phyloP scores from a whole-genome alignment of 352 stramenopile genomes.

The Phytophthora pisi region DNA sequence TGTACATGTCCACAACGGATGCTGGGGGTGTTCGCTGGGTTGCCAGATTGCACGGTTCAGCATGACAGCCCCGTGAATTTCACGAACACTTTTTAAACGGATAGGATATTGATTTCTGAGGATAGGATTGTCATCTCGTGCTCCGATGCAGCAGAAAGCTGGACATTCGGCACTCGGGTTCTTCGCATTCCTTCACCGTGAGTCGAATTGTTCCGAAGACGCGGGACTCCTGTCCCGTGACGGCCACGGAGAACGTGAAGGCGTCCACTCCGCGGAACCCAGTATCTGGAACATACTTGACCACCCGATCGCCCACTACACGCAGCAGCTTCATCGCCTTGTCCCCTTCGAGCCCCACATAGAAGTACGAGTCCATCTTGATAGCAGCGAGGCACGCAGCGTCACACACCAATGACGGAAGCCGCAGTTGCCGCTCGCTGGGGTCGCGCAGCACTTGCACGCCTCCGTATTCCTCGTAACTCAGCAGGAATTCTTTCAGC shows the following conservation, averaged over 20 bases:
- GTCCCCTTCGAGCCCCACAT: conserved; percentile 51
- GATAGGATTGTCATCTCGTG: conserved; percentile 10
- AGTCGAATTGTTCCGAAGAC: conserved; percentile 66
- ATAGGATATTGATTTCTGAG: too few species aligned
- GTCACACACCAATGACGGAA: conserved; percentile 60
- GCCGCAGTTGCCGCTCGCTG: conserved; percentile 57
- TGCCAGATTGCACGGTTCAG: too few species aligned
- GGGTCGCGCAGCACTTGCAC: conserved; percentile 57
- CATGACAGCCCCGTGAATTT: not conserved
- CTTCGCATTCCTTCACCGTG: conserved; percentile 60
- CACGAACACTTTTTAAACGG: not conserved
- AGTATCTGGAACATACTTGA: conserved; percentile 63
- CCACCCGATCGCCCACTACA: conserved; percentile 45
- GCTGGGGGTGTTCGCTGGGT: too few species aligned
- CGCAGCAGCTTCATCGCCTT: conserved; percentile 51
- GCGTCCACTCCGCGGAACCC: conserved; percentile 59
- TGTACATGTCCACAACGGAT: too few species aligned
- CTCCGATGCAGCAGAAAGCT: conserved; percentile 36
- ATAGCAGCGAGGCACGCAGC: conserved; percentile 45
- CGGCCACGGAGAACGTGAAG: conserved; percentile 62
- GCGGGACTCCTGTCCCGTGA: conserved; percentile 47
- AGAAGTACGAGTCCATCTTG: conserved; percentile 66
- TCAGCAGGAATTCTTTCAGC: conserved; percentile 54
- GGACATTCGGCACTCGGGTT: conserved; percentile 41
- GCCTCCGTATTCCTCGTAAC: conserved; percentile 48